Conservation (phyloP, 2,329 filamentous ascomycete genomes). For the Ophiognomonia clavigignenti-juglandacearum region DNA sequence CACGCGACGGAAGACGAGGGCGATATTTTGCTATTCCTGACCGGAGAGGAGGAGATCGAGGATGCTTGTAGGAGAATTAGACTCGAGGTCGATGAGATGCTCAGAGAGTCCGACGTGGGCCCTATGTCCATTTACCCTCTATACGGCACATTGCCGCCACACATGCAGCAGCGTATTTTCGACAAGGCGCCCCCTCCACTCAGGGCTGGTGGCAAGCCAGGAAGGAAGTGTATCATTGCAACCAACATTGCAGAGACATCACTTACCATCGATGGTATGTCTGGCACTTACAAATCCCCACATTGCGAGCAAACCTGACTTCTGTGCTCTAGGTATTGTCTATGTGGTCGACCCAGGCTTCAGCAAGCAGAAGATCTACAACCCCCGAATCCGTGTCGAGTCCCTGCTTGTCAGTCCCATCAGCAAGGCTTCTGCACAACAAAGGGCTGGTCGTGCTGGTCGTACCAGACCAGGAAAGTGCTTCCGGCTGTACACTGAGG, state of each 20-base stretch:
- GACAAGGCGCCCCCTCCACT: conserved; percentile 74
- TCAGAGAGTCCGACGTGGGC: conserved; percentile 84
- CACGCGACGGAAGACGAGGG: conserved; percentile 90
- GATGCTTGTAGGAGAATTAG: conserved; percentile 90
- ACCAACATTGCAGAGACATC: conserved; percentile 98
- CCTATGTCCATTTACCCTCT: conserved; percentile 88
- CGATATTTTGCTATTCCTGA: conserved; percentile 90
- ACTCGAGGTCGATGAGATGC: conserved; percentile 87
- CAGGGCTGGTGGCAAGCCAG: conserved; percentile 72
- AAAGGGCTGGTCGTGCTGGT: conserved; percentile 97
- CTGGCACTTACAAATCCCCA: background rate
- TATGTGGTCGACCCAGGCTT: conserved; percentile 99
- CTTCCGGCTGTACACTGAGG: conserved; percentile 93
- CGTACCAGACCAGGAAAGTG: conserved; percentile 98
- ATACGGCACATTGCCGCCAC: conserved; percentile 87
- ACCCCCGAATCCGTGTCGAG: conserved; percentile 92
- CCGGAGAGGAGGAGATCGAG: conserved; percentile 97
- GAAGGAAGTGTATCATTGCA: conserved; percentile 89
- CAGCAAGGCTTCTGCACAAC: conserved; percentile 94
- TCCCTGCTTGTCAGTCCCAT: conserved; percentile 97
- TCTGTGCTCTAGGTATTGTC: conserved; percentile 56
- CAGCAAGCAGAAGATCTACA: conserved; percentile 99
- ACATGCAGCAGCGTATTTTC: conserved; percentile 94
- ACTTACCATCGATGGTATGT: conserved; percentile 82
- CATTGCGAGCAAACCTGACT: background rate